Percentiles rank a stretch among this genome's conserved stretches.
Conservation (phyloP, 148 eudicot species). For the Bassia scoparia region DNA sequence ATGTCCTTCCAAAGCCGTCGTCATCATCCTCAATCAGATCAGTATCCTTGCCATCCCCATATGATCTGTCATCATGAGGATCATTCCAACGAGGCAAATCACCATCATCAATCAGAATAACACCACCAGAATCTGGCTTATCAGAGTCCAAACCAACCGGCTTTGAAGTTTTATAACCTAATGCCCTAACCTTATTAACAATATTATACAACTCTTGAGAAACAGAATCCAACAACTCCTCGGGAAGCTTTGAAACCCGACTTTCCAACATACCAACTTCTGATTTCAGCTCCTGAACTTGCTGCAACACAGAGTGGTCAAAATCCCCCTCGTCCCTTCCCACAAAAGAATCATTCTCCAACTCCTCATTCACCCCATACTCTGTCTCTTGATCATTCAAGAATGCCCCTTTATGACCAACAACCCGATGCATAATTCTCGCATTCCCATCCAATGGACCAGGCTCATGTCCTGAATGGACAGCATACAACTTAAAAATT, state of each 20-base stretch:
- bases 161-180: slow-evolving; percentile 63
- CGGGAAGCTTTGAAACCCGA: slow-evolving; percentile 50
- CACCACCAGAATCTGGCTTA: slow-evolving; percentile 61
- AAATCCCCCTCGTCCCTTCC: slow-evolving; percentile 58
- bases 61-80: slow-evolving; percentile 51
- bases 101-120: slow-evolving; percentile 62
- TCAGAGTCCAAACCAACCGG: slow-evolving; percentile 51
- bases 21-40: slow-evolving; percentile 84
- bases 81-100: slow-evolving; percentile 78
- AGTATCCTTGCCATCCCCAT: slow-evolving; percentile 59
- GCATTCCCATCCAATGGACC: slow-evolving; percentile 98
- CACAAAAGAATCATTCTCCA: slow-evolving; percentile 50
- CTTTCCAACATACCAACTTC: slow-evolving; percentile 66
- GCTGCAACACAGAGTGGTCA: slow-evolving; percentile 55
- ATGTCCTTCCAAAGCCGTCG: slow-evolving; percentile 78
- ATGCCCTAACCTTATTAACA: slow-evolving; percentile 59
- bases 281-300: slow-evolving; percentile 62
- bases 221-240: slow-evolving; percentile 50
- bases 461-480: slow-evolving; percentile 94
- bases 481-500: slow-evolving; percentile 89
- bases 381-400: slow-evolving; percentile 67
- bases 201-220: slow-evolving; percentile 67
- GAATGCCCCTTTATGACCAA: slow-evolving; percentile 76
- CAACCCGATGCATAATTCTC: slow-evolving; percentile 91
- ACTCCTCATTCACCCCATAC: slow-evolving; percentile 71